Evolutionary conservation across 2,329 filamentous ascomycete species (phyloP).

Genomic region (Hypomyces rosellus): DNA sequence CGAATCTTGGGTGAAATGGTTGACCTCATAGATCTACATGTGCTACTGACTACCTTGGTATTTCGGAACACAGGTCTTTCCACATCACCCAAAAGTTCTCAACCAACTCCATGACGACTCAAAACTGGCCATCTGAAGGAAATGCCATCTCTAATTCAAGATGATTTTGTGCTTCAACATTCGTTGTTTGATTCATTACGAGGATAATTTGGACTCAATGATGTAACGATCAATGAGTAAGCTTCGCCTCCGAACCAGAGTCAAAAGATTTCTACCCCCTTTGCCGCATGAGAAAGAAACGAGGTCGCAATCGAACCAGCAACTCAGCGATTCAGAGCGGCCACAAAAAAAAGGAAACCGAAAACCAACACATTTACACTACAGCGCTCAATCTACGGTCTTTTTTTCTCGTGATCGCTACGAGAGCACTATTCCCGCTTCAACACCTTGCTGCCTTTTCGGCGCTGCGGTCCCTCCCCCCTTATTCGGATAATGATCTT

Average conservation of each 20-base stretch:
- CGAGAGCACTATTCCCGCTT: background rate
- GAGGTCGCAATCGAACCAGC: background rate
- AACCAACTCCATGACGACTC: too few relatives aligned
- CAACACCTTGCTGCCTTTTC: background rate
- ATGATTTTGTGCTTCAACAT: too few relatives aligned
- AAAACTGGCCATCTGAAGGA: too few relatives aligned
- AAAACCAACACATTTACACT: background rate
- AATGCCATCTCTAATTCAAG: too few relatives aligned
- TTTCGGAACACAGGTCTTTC: too few relatives aligned
- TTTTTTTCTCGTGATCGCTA: background rate
- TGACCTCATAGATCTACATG: too few relatives aligned
- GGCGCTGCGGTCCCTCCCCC: background rate
- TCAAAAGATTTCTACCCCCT: background rate
- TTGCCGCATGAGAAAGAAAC: background rate
- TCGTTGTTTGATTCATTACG: too few relatives aligned
- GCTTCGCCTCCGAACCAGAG: background rate
- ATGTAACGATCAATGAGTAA: background rate
- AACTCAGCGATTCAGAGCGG: background rate
- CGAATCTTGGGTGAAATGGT: too few relatives aligned
- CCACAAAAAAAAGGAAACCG: background rate
- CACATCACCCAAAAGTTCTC: too few relatives aligned
- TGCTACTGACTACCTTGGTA: too few relatives aligned
- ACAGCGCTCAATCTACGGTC: conserved; percentile 2
- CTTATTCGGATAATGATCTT: background rate
- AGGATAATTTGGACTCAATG: background rate